These are phyloP conservation scores for Cordyceps javanica DNA, from an alignment of 2,329 filamentous ascomycete genomes.

Conservation along the genomic window DNA sequence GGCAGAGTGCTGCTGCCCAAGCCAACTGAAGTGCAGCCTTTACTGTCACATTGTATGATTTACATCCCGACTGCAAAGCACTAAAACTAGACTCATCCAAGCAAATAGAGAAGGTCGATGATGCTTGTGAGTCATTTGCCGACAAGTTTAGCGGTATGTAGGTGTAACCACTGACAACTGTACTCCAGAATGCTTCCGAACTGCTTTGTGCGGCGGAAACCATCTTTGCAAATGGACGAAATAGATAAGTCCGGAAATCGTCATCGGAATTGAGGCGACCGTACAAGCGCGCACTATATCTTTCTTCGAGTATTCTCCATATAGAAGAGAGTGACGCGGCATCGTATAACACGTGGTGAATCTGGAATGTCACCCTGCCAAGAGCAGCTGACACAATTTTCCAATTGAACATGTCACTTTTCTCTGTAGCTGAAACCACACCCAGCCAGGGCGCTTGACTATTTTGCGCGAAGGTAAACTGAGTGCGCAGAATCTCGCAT, in stretches of 20 bases:
- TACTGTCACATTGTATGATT: conserved; percentile 9
- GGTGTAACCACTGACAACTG: no score
- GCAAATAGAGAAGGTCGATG: not conserved
- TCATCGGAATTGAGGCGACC: conserved; percentile 13
- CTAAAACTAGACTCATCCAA: conserved; percentile 9
- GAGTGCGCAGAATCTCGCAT: conserved; percentile 21
- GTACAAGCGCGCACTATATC: conserved; percentile 16
- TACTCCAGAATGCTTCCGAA: no score
- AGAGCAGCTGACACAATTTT: no score
- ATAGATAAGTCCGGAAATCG: not conserved
- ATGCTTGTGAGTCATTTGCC: no score
- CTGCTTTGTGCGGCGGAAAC: no score
- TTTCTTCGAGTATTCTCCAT: not conserved
- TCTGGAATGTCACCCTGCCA: no score
- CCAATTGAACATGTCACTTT: conserved; percentile 18
- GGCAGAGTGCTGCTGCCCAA: conserved; percentile 20
- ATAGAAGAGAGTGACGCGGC: conserved; percentile 15
- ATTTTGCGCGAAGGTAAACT: conserved; percentile 19
- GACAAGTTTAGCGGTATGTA: no score
- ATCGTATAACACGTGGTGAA: conserved; percentile 21
- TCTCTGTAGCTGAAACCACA: conserved; percentile 17
- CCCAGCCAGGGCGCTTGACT: conserved; percentile 20
- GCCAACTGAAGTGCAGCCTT: conserved; percentile 20
- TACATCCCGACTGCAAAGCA: conserved; percentile 14
- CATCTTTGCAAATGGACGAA: no score